Evolutionary conservation across 2,329 filamentous ascomycete genomes (phyloP), one percentile per base, ranked within the genome.

Genomic region (Xylaria sp.): DNA sequence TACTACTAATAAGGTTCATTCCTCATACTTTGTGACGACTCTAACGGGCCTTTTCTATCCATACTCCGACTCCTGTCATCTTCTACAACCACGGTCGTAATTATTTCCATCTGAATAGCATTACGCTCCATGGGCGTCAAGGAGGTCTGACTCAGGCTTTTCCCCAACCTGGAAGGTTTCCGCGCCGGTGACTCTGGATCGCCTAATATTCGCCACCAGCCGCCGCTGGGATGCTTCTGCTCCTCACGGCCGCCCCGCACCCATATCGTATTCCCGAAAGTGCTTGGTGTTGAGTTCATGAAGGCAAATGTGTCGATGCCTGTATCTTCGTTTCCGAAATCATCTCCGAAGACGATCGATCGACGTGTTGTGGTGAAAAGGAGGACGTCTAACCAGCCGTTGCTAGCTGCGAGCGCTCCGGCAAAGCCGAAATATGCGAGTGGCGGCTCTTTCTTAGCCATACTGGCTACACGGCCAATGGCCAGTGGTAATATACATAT

Each of bases 401-500:
- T 87, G 36, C 82, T 85, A 0, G 85, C 83, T 38, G 90, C 87
- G 78, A 90, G 84, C 1, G 83, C 82, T 1, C 88, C 89, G 0
- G 88, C 86, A 11, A 89, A 83, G 74, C 85, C 86, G 75, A 89
- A 90, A 75, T 87, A 90, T 0, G 77, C 79, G 0, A 88, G 80
- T 0, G 86, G 83, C 3, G 89, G 82, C 0, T 80, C 59, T 10
- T 81, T 79, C 0, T 87, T 86, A 0, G 86, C 84, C 86, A 92
- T 90, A 23, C 84, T 85, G 17, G 86, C 85, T 74, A 92, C 89
- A 67, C 90, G 86, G 15, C 89, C 88, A 0, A 87, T 83, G 4
- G 89, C 89, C 0, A 93, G 82, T 0, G 90, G 90, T 0, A 89
- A 83, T 0, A 90, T 92, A 75, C 90, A 90, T n/a, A 90, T 73